A percentile compares a stretch with the other conserved stretches of the same genome.
phyloP scores from a whole-genome alignment of 345 rosid genomes.

The Eucalyptus viminalis region DNA sequence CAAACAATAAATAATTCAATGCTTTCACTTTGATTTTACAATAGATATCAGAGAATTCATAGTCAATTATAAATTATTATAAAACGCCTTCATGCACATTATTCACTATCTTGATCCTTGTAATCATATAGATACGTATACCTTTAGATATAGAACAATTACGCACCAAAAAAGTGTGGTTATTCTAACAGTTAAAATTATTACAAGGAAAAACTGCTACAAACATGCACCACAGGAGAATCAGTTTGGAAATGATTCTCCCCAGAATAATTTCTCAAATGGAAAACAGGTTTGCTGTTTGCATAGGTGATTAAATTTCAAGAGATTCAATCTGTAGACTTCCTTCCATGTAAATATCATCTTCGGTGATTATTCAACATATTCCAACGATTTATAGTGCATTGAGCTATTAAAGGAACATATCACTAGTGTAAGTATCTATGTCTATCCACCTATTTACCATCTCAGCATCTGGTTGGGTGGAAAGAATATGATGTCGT shows the following conservation, averaged over 20 bases:
- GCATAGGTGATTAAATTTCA: not conserved
- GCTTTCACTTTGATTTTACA: not conserved
- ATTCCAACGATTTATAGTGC: not conserved
- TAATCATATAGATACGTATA: not conserved
- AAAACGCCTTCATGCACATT: accelerated
- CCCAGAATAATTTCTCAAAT: not conserved
- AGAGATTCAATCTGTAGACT: not conserved
- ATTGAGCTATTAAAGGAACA: not conserved
- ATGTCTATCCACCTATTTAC: not conserved
- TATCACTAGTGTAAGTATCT: not conserved
- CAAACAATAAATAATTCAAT: not conserved
- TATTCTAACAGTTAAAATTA: not conserved
- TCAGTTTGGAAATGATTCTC: not conserved
- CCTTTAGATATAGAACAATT: not conserved
- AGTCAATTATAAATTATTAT: not conserved
- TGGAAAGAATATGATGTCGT: not conserved
- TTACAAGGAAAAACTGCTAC: not conserved
- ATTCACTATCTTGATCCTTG: not conserved
- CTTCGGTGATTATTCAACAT: not conserved
- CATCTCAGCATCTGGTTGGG: not conserved
- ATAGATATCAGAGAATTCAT: not conserved
- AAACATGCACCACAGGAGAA: not conserved
- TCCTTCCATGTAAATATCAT: not conserved
- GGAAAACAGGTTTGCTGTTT: not conserved
- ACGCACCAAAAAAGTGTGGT: not conserved